phyloP scores from a whole-genome alignment of 805 yeast species.

The Torulaspora indica region DNA sequence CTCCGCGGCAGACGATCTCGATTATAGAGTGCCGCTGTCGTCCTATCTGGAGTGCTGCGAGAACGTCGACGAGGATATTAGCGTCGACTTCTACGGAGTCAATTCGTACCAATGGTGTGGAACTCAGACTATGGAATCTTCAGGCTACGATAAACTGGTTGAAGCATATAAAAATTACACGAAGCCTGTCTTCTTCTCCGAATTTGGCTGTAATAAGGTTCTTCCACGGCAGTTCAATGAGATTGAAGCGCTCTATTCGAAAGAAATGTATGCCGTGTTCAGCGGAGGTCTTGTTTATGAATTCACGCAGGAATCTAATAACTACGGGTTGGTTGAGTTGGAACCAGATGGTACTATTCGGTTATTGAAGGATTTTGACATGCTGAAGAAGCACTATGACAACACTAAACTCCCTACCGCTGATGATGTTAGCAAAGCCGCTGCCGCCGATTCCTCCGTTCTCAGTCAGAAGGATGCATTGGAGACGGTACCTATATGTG shows the following conservation, averaged over 20 bases:
- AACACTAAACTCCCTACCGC: conserved; percentile 35
- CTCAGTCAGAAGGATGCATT: neutral
- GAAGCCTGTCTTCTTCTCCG: conserved; percentile 83
- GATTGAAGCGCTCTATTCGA: conserved; percentile 61
- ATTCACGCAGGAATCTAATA: conserved; percentile 70
- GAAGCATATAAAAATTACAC: conserved; percentile 63
- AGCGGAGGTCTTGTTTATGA: conserved; percentile 86
- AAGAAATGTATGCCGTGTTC: conserved; percentile 68
- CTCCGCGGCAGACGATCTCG: conserved; percentile 91
- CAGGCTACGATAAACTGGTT: conserved; percentile 71
- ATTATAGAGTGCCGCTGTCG: conserved; percentile 70
- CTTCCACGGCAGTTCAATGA: conserved; percentile 77
- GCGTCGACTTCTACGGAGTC: conserved; percentile 84
- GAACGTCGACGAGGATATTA: conserved; percentile 42
- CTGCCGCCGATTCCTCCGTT: conserved; percentile 4
- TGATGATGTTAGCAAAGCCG: conserved; percentile 4
- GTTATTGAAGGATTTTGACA: conserved; percentile 45
- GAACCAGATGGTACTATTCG: conserved; percentile 40
- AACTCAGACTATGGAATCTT: conserved; percentile 69
- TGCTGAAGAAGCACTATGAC: conserved; percentile 45
- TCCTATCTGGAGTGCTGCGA: conserved; percentile 74
- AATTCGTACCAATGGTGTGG: conserved; percentile 98
- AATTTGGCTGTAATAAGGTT: conserved; percentile 85
- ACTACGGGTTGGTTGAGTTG: conserved; percentile 68
- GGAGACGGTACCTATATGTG: conserved; percentile 36